These are phyloP conservation scores for Hyphopichia fennica DNA, from an alignment of 1,139 yeast species.

Conservation along the genomic window DNA sequence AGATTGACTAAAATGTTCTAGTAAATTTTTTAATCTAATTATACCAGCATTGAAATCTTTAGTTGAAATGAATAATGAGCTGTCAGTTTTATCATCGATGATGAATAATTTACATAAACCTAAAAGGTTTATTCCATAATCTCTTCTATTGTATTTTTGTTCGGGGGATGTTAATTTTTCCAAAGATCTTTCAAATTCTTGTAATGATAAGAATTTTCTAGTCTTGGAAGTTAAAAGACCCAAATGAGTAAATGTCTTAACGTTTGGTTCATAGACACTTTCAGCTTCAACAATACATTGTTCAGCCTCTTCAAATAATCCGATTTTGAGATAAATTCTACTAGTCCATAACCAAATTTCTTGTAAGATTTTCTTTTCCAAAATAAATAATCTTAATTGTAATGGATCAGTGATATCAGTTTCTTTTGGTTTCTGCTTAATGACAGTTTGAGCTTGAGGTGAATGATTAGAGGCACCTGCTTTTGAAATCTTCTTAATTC, in stretches of 20 bases:
- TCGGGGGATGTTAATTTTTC: conserved; percentile 31
- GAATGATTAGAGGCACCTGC: background rate
- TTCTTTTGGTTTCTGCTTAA: conserved; percentile 6
- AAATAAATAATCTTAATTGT: conserved; percentile 7
- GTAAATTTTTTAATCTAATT: conserved; percentile 60
- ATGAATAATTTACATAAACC: conserved; percentile 65
- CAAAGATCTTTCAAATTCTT: conserved; percentile 69
- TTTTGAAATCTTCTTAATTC: conserved; percentile 20
- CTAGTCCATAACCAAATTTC: conserved; percentile 77
- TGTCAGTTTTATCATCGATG: conserved; percentile 33
- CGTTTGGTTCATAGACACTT: conserved; percentile 46
- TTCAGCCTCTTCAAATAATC: conserved; percentile 60
- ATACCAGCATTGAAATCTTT: conserved; percentile 65
- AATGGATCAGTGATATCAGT: conserved; percentile 5
- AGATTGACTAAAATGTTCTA: conserved; percentile 50
- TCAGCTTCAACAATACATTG: conserved; percentile 77
- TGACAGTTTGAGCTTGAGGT: conserved; percentile 2
- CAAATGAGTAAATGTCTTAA: conserved; percentile 53
- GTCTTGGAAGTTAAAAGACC: conserved; percentile 49
- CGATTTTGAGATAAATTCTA: conserved; percentile 60
- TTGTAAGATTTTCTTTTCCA: conserved; percentile 47
- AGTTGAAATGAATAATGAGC: conserved; percentile 38
- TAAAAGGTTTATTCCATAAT: conserved; percentile 58
- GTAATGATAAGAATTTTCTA: conserved; percentile 52
- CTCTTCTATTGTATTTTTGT: conserved; percentile 26